Conservation (phyloP, 805 yeast genomes). For the Myxozyma nipponensis region DNA sequence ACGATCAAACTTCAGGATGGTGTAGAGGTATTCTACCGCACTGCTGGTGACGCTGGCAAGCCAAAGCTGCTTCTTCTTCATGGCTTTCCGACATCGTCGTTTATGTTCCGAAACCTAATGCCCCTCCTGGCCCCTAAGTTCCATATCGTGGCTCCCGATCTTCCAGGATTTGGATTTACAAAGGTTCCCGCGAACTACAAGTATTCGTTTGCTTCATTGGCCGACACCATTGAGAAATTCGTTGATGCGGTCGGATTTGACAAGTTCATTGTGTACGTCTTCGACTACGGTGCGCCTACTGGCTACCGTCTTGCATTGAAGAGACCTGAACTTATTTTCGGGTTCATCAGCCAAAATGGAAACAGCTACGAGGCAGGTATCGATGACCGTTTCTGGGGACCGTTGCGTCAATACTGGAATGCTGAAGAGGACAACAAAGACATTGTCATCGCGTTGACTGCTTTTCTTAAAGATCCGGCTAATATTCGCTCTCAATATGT, state of each 20-base stretch:
- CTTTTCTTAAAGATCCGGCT: slow-evolving; percentile 2
- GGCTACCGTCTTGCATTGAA: slow-evolving; percentile 41
- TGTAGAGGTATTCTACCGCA: slow-evolving; percentile 41
- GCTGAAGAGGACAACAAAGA: slow-evolving; percentile 14
- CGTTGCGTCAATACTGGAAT: slow-evolving; percentile 38
- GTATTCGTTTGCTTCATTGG: slow-evolving; percentile 38
- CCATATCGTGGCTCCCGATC: slow-evolving; percentile 45
- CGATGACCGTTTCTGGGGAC: slow-evolving; percentile 41
- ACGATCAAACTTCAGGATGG: slow-evolving; percentile 8
- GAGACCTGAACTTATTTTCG: slow-evolving; percentile 35
- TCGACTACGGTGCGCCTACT: slow-evolving; percentile 47
- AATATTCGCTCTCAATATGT: slow-evolving; percentile 33
- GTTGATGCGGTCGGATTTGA: slow-evolving; percentile 33
- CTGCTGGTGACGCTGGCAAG: slow-evolving; percentile 41
- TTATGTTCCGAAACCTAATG: slow-evolving; percentile 41
- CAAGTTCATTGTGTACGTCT: slow-evolving; percentile 39
- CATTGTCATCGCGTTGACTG: background rate
- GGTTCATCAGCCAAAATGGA: slow-evolving; percentile 43
- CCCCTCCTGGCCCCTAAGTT: slow-evolving; percentile 39
- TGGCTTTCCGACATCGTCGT: slow-evolving; percentile 47
- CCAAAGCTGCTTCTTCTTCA: slow-evolving; percentile 42
- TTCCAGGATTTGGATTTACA: slow-evolving; percentile 46
- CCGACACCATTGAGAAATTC: slow-evolving; percentile 38
- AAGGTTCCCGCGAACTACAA: slow-evolving; percentile 34
- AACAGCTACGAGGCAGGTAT: slow-evolving; percentile 46